Percentiles rank a stretch among this genome's conserved stretches.
Evolutionary conservation across 2,329 filamentous ascomycete genomes (phyloP).

Genomic region (Zasmidium cellare): DNA sequence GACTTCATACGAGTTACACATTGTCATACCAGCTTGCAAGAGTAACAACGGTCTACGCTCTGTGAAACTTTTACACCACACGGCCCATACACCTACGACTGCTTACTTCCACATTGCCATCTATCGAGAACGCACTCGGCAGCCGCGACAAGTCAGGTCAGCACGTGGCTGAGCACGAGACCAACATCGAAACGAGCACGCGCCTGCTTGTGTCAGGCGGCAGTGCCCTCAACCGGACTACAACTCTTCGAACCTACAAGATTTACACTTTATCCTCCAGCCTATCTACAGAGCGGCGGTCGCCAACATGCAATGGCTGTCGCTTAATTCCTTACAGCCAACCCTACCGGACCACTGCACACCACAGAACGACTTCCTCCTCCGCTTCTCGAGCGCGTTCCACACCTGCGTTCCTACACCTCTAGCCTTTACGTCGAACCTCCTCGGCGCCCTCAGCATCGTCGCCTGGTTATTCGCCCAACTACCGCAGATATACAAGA

Average conservation of each 20-base stretch:
- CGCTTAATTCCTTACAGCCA: constrained; percentile 30
- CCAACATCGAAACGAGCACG: constrained; percentile 9
- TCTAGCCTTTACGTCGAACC: constrained; percentile 61
- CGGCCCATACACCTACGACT: not conserved
- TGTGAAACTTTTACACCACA: not conserved
- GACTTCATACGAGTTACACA: not conserved
- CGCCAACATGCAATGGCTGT: constrained; percentile 29
- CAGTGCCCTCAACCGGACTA: not conserved
- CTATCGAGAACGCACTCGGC: not conserved
- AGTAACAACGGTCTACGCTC: not conserved
- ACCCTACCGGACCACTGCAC: constrained; percentile 60
- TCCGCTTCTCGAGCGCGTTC: constrained; percentile 58
- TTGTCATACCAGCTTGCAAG: not conserved
- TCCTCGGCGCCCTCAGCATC: constrained; percentile 63
- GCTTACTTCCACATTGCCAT: not conserved
- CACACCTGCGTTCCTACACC: constrained; percentile 65
- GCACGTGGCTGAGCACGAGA: constrained; percentile 26
- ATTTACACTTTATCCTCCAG: not conserved
- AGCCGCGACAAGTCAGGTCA: constrained; percentile 4
- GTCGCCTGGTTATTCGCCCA: constrained; percentile 69
- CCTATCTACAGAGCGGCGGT: constrained; percentile 1
- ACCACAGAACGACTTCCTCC: constrained; percentile 59
- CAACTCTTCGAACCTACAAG: not conserved
- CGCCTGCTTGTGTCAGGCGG: constrained; percentile 8
- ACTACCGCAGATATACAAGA: constrained; percentile 69